Percentiles rank a stretch among this genome's conserved stretches.
Conservation (phyloP, 352 stramenopile genomes). For the Phytophthora macrochlamydospora region DNA sequence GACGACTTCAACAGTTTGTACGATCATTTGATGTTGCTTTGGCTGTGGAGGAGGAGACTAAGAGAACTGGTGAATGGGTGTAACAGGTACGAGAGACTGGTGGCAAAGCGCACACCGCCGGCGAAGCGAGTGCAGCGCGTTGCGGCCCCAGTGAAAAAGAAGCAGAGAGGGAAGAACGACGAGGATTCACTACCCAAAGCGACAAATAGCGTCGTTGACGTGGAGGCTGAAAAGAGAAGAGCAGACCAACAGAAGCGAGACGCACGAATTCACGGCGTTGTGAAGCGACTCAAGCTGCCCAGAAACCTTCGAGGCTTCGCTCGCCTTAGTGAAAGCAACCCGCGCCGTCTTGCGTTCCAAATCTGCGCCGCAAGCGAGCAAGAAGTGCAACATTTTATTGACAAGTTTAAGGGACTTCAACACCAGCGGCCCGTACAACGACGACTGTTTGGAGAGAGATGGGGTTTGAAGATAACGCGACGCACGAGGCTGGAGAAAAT, state of each 20-base stretch:
- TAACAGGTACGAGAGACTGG: constrained; percentile 43
- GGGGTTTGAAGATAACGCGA: background rate
- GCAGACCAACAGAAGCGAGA: constrained; percentile 15
- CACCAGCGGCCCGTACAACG: background rate
- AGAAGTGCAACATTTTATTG: constrained; percentile 4
- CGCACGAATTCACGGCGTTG: background rate
- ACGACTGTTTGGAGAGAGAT: background rate
- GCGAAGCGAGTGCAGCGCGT: constrained; percentile 16
- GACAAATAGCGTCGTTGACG: background rate
- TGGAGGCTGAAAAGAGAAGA: background rate
- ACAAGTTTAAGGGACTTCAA: constrained; percentile 10
- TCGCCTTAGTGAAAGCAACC: constrained; percentile 14
- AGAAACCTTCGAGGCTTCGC: constrained; percentile 33
- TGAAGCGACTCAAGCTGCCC: constrained; percentile 23
- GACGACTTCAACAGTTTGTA: constrained; percentile 48
- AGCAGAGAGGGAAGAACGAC: background rate
- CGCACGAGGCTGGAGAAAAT: constrained; percentile 31
- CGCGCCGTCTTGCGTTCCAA: constrained; percentile 24
- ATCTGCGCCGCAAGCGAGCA: constrained; percentile 15
- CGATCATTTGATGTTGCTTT: background rate
- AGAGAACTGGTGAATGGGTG: background rate
- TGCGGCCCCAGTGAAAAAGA: constrained; percentile 1
- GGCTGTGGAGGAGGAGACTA: background rate
- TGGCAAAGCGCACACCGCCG: constrained; percentile 20
- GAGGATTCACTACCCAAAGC: background rate